These are phyloP conservation scores for Aspergillus funiculosus DNA, from an alignment of 495 filamentous ascomycete genomes.

Conservation along the genomic window DNA sequence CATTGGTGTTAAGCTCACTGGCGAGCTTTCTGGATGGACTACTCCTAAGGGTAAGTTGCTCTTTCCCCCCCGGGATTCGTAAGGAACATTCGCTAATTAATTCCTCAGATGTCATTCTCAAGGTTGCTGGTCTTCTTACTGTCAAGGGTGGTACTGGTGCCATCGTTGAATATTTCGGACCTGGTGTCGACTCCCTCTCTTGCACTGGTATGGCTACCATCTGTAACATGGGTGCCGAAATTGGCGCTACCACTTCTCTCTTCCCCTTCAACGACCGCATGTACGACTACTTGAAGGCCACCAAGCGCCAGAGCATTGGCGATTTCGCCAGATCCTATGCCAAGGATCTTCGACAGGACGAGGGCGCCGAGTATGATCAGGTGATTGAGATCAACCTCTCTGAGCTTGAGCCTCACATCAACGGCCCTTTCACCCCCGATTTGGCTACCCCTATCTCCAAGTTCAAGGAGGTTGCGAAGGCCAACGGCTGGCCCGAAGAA, in stretches of 20 bases:
- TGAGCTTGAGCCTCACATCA: conserved; percentile 89
- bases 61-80: conserved; percentile 6
- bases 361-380: conserved; percentile 88
- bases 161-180: conserved; percentile 88
- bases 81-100: conserved; percentile 19
- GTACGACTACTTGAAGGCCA: conserved; percentile 73
- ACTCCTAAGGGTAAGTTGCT: conserved; percentile 66
- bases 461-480: conserved; percentile 71
- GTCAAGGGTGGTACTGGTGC: conserved; percentile 93
- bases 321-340: conserved; percentile 70
- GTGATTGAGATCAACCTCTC: conserved; percentile 89
- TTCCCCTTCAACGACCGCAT: conserved; percentile 76
- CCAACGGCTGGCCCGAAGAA: conserved; percentile 79
- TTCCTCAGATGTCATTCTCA: conserved; percentile 65
- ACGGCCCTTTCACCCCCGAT: conserved; percentile 95
- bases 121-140: conserved; percentile 82
- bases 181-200: conserved; percentile 82
- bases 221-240: conserved; percentile 90
- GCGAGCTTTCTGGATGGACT: conserved; percentile 82
- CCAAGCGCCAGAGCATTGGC: conserved; percentile 67
- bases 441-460: conserved; percentile 83
- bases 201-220: conserved; percentile 90
- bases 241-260: conserved; percentile 92
- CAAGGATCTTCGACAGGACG: conserved; percentile 74
- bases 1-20: conserved; percentile 79